A percentile compares a stretch with the other conserved stretches of the same genome.
Evolutionary conservation across 2,329 filamentous ascomycete species (phyloP).

Genomic region (Aspergillus quadricinctus): DNA sequence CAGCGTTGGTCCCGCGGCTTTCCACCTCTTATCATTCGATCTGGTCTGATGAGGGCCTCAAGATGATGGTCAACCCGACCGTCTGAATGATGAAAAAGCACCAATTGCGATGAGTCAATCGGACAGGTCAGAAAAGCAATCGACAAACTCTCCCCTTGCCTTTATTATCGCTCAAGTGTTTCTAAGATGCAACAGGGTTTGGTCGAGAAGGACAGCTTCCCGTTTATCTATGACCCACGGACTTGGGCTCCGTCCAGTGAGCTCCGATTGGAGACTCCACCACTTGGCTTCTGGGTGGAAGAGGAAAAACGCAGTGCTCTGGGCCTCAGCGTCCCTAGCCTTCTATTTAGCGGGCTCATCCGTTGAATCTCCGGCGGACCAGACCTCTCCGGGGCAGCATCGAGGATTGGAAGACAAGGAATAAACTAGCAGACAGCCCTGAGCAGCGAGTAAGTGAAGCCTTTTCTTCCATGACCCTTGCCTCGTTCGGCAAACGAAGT

Average conservation of each 20-base stretch:
- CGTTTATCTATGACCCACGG: conserved; percentile 14
- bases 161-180: not conserved
- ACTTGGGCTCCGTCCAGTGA: conserved; percentile 5
- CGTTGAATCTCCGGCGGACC: conserved; percentile 12
- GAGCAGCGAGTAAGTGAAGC: not conserved
- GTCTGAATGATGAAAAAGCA: not conserved
- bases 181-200: not conserved
- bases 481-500: not conserved
- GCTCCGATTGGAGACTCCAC: conserved; percentile 11
- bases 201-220: not conserved
- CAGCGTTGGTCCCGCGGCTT: no score
- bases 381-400: conserved; percentile 12
- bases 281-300: conserved; percentile 8
- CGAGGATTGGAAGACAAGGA: not conserved
- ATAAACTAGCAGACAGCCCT: not conserved
- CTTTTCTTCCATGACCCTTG: conserved; percentile 2
- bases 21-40: no score
- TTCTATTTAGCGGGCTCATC: conserved; percentile 2
- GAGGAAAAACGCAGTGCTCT: not conserved
- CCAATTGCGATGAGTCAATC: not conserved
- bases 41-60: not conserved
- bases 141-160: not conserved
- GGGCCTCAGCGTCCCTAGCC: conserved; percentile 1
- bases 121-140: not conserved
- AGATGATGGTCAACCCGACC: not conserved